Evolutionary conservation across 2,329 filamentous ascomycete genomes (phyloP), one percentile per base, ranked within the genome.

Genomic region (Byssoonygena ceratinophila): DNA sequence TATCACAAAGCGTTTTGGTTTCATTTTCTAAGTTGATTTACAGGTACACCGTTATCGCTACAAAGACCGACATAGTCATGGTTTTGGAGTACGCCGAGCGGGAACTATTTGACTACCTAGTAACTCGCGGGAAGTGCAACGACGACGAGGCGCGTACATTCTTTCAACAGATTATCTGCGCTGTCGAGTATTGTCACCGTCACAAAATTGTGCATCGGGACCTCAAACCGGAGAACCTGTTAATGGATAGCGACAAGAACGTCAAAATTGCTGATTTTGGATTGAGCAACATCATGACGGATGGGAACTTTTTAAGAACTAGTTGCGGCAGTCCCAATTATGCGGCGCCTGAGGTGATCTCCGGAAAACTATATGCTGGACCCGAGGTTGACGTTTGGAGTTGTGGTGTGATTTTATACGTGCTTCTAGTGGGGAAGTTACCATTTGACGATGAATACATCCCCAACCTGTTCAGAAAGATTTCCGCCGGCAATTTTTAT

Each of bases 251-350:
- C 59, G 84, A 94, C 55, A 84, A 95, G 65, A 96, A 98, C 63
- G 91, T 98, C 71, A 98, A 98, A 75, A 98, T 98, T 72, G 92
- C 92, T 63, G 92, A 98, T 71, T 98, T 98, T 61, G 92, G 92
- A 54, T 76, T 98, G 53, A 97, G 91, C 74, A 98, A 98, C 67
- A 98, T 98, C 72, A 98, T 98, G 92, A 97, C 92, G 0, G 92
- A 98, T 66, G 92, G 92, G 23, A 98, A 98, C 68, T 98, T 98
- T 66, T 80, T 98, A 63, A 97, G 96, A 74, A 98, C 92, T 1
- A 97, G 90, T 67, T 98, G 92, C 64, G 92, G 92, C 50, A 97
- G 91, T 65, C 92, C 92, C 39, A 98, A 98, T 70, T 98, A 98
- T 68, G 92, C 92, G 11, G 92, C 92, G 0, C 92, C 92, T 5